These are phyloP conservation scores for Fusarium verrucosum DNA, from an alignment of 2,329 filamentous ascomycete genomes.

Conservation along the genomic window DNA sequence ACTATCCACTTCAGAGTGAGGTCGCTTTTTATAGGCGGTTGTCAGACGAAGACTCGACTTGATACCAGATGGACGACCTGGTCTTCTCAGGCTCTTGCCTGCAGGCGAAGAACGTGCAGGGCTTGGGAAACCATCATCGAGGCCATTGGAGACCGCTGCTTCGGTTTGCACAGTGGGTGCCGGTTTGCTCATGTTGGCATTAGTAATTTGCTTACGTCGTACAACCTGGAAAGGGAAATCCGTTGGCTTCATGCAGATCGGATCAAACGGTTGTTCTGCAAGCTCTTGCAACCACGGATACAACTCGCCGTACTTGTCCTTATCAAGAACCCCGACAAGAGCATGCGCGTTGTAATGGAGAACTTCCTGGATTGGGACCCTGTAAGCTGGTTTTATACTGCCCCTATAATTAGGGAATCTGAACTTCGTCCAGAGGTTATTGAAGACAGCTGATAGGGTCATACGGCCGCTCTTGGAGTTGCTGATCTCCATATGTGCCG, in stretches of 20 bases:
- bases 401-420: constrained; percentile 45
- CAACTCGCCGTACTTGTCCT: constrained; percentile 47
- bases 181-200: constrained; percentile 11
- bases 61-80: constrained; percentile 54
- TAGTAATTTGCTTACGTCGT: constrained; percentile 38
- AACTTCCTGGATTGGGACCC: constrained; percentile 54
- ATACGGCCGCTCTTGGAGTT: constrained; percentile 39
- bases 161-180: background rate
- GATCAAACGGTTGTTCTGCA: constrained; percentile 41
- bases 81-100: constrained; percentile 50
- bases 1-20: constrained; percentile 51
- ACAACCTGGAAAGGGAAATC: constrained; percentile 45
- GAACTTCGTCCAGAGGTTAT: constrained; percentile 48
- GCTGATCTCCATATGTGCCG: constrained; percentile 21
- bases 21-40: constrained; percentile 56
- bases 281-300: constrained; percentile 49
- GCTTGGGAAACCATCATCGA: constrained; percentile 32
- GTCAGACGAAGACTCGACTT: constrained; percentile 57
- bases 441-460: constrained; percentile 35
- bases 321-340: constrained; percentile 51
- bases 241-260: constrained; percentile 42
- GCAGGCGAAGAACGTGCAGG: constrained; percentile 35
- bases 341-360: constrained; percentile 56
- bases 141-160: background rate
- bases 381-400: constrained; percentile 49